Base-by-base conservation (phyloP, 164 flowering plant genomes). In the Sedum album region DNA sequence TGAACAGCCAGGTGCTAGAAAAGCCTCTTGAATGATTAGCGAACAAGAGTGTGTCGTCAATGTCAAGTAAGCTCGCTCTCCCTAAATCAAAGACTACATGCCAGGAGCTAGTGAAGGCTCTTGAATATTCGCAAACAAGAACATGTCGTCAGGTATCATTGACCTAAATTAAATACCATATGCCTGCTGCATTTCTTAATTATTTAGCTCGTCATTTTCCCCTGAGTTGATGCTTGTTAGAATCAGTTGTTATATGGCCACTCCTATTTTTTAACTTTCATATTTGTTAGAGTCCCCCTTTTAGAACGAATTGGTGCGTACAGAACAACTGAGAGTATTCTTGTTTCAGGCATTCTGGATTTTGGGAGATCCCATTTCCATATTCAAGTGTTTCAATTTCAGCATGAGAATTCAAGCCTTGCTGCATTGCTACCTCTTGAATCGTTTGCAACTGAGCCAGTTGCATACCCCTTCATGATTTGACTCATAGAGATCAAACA, bases 1-100 rank as follows among this genome's bases (percentile, higher is more conserved):
- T 80, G 9, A 74, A 69, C 68, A 75, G 65, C n/a, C 70, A 48
- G 64, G 8, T 13, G 61, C 10, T 10, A 1, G 4, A 23, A 7
- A 4, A 48, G 60, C 30, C 14, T 21, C 60, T 23, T 53, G 60
- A 53, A 53, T 49, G 23, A 49, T 23, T 21, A 21, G 57, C 9
- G 4, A 20, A 20, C 60, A 21, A n/a, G n/a, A n/a, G n/a, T n/a
- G n/a, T n/a, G n/a, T n/a, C n/a, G n/a, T n/a, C n/a, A n/a, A n/a
- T n/a, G 23, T 23, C 60, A 21, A 11, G 60, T 53, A 23, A 25
- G 28, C 60, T 53, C 60, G 7, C 60, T 53, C 2, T 6, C 41
- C 41, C 6, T 38, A 38, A 38, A 38, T 38, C 10, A 0, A 38
- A 10, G 10, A 10, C 6, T 38, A 38, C n/a, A n/a, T n/a, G n/a